A percentile compares a stretch with the other conserved stretches of the same genome.
Evolutionary conservation across 78 protist genomes (phyloP).

Genomic region (Dictyostelium discoideum): DNA sequence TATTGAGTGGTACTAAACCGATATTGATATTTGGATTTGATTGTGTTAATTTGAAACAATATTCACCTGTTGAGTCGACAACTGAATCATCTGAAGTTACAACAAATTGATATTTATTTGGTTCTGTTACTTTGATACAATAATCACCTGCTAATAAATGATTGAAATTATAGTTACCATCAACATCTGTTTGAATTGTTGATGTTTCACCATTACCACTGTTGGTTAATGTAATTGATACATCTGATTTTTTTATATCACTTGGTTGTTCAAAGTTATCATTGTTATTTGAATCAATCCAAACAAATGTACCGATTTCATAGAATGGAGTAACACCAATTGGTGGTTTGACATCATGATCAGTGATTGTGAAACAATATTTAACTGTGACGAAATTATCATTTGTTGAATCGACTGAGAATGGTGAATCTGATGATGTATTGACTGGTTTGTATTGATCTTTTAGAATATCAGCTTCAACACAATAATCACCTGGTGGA

Average conservation of each 20-base stretch:
- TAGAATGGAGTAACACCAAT: neutral
- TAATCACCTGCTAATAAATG: constrained; percentile 18
- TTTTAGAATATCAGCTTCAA: neutral
- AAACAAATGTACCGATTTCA: neutral
- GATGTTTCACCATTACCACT: neutral
- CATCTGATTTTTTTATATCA: neutral
- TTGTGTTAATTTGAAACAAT: neutral
- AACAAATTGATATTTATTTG: neutral
- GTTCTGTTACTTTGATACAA: neutral
- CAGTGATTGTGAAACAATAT: neutral
- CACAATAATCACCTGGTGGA: constrained; percentile 23
- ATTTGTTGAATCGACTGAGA: neutral
- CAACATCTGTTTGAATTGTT: neutral
- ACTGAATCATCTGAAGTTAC: neutral
- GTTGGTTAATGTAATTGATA: neutral
- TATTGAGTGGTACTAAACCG: neutral
- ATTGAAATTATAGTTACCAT: neutral
- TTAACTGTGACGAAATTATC: neutral
- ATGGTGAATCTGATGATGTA: neutral
- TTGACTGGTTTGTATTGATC: neutral
- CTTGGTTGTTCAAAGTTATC: neutral
- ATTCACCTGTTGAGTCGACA: neutral
- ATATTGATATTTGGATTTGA: neutral
- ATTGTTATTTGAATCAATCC: neutral
- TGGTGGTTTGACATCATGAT: neutral